Conservation (phyloP, 257 asterid species). For the Nicotiana noctiflora region DNA sequence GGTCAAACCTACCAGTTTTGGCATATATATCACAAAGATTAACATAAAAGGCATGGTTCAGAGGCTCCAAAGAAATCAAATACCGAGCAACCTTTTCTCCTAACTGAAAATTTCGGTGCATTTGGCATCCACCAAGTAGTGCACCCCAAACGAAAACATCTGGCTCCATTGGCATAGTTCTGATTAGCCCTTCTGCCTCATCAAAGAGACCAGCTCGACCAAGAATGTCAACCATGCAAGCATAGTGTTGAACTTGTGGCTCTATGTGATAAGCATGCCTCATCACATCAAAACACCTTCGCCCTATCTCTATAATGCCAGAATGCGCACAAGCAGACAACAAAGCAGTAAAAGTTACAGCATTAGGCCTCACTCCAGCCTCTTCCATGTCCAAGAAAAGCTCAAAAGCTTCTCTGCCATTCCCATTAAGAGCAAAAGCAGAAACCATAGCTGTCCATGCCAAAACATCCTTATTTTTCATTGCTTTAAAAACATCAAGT, state of each 20-base stretch:
- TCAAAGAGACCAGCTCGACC: slow-evolving; percentile 63
- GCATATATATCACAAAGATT: slow-evolving; percentile 63
- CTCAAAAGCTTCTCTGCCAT: slow-evolving; percentile 43
- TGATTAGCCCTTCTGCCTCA: slow-evolving; percentile 60
- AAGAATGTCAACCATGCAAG: slow-evolving; percentile 65
- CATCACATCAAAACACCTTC: slow-evolving; percentile 47
- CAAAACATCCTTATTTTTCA: slow-evolving; percentile 54
- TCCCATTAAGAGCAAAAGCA: slow-evolving; percentile 60
- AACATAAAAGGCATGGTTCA: slow-evolving; percentile 64
- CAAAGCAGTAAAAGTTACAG: slow-evolving; percentile 51
- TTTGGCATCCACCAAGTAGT: slow-evolving; percentile 72
- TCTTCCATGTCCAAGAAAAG: slow-evolving; percentile 55
- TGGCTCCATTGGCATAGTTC: slow-evolving; percentile 59
- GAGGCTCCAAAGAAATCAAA: slow-evolving; percentile 54
- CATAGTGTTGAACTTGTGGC: slow-evolving; percentile 62
- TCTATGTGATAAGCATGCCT: slow-evolving; percentile 28
- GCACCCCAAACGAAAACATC: slow-evolving; percentile 84
- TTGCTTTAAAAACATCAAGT: slow-evolving; percentile 43
- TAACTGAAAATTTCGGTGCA: slow-evolving; percentile 48
- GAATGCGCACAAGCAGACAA: slow-evolving; percentile 69
- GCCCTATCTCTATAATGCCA: slow-evolving; percentile 57
- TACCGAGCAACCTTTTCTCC: slow-evolving; percentile 54
- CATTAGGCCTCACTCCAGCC: slow-evolving; percentile 50
- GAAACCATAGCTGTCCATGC: slow-evolving; percentile 85
- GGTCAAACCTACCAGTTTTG: slow-evolving; percentile 54